phyloP scores from a whole-genome alignment of 2,329 filamentous ascomycete genomes.

The Ophiocordyceps robertsii region DNA sequence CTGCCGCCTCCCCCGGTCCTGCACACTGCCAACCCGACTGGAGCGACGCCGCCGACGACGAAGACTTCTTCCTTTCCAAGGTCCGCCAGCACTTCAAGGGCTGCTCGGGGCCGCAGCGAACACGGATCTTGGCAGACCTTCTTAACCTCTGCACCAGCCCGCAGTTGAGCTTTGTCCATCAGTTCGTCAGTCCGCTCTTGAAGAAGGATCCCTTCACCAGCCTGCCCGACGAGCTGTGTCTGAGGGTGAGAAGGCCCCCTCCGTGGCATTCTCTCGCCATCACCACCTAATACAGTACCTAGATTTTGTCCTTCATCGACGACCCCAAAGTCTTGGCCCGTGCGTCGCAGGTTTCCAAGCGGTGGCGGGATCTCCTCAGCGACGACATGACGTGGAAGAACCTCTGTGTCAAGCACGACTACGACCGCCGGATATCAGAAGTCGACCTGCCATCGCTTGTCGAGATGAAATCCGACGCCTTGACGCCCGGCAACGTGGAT shows the following conservation, averaged over 20 bases:
- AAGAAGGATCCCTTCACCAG: slow-evolving; percentile 95
- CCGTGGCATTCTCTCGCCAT: background rate
- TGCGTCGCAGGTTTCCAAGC: slow-evolving; percentile 87
- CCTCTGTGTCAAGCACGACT: slow-evolving; percentile 90
- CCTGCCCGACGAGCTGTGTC: slow-evolving; percentile 82
- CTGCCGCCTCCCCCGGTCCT: slow-evolving; percentile 51
- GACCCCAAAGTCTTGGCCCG: slow-evolving; percentile 88
- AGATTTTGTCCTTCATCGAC: slow-evolving; percentile 95
- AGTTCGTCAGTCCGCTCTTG: slow-evolving; percentile 84
- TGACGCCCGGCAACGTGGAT: slow-evolving; percentile 18
- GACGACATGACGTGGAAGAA: slow-evolving; percentile 99
- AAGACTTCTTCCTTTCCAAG: slow-evolving; percentile 71
- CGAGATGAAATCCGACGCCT: slow-evolving; percentile 16
- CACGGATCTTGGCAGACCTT: slow-evolving; percentile 73
- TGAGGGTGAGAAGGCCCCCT: slow-evolving; percentile 53
- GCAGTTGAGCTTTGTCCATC: slow-evolving; percentile 88
- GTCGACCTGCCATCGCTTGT: slow-evolving; percentile 22
- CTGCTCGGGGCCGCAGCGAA: slow-evolving; percentile 61
- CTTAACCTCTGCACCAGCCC: slow-evolving; percentile 91
- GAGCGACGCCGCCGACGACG: slow-evolving; percentile 64
- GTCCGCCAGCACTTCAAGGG: slow-evolving; percentile 69
- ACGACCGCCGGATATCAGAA: slow-evolving; percentile 47
- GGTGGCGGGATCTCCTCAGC: slow-evolving; percentile 85
- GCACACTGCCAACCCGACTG: slow-evolving; percentile 53
- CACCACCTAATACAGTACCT: slow-evolving; percentile 1